These are phyloP conservation scores for Ophiocordyceps australis DNA, from an alignment of 2,329 filamentous ascomycete species.

Conservation along the genomic window DNA sequence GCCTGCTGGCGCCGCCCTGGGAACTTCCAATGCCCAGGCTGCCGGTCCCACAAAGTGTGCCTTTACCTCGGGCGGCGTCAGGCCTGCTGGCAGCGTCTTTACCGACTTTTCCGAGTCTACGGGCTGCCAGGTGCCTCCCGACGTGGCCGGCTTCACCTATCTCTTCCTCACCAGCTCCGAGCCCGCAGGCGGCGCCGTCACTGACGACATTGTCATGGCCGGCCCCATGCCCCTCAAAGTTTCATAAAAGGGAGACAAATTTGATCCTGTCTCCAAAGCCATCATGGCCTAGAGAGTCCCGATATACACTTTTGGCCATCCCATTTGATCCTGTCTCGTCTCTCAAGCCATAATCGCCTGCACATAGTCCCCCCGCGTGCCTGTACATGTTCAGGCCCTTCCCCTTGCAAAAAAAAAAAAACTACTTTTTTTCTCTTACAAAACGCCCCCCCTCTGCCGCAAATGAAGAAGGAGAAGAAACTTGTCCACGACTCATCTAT, in stretches of 20 bases:
- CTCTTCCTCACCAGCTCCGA: constrained; percentile 41
- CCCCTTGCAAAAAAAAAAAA: too few relatives aligned
- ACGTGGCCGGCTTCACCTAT: constrained; percentile 46
- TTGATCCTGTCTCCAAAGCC: too few relatives aligned
- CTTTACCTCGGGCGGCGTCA: constrained; percentile 42
- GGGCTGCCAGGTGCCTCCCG: constrained; percentile 42
- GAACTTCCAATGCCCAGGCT: background rate
- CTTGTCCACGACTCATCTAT: background rate
- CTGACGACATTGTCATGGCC: constrained; percentile 46
- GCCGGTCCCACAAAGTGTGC: constrained; percentile 28
- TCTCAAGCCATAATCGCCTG: too few relatives aligned
- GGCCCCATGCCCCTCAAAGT: constrained; percentile 44
- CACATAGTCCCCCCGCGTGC: too few relatives aligned
- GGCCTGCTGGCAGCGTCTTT: constrained; percentile 41
- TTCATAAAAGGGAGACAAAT: too few relatives aligned
- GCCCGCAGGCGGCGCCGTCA: constrained; percentile 30
- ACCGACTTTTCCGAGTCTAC: constrained; percentile 29
- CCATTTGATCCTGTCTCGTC: too few relatives aligned
- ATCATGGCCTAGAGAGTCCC: too few relatives aligned
- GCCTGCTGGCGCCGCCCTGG: background rate
- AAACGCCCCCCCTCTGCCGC: too few relatives aligned
- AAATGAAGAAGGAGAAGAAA: constrained; percentile 1
- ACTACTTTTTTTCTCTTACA: too few relatives aligned
- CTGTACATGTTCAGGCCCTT: too few relatives aligned
- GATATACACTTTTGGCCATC: too few relatives aligned